phyloP scores from a whole-genome alignment of 2,329 filamentous ascomycete genomes.

The Hymenoscyphus linearis region DNA sequence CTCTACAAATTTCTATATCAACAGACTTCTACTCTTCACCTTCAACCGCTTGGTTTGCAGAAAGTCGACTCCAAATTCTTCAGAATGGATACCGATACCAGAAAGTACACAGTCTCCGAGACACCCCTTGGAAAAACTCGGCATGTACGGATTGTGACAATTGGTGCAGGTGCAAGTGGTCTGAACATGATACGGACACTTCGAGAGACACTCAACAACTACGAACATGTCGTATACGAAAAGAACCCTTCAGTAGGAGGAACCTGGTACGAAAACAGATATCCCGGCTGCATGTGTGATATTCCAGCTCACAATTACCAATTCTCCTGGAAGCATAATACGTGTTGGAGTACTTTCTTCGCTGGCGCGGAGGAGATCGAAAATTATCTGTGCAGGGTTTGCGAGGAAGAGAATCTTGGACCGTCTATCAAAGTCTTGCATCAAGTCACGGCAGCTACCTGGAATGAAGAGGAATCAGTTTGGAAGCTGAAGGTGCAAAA shows the following conservation, averaged over 20 bases:
- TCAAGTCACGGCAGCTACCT: conserved; percentile 34
- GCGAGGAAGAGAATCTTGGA: conserved; percentile 46
- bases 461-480: conserved; percentile 10
- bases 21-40: neutral
- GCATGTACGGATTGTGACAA: conserved; percentile 32
- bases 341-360: conserved; percentile 54
- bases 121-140: conserved; percentile 11
- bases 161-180: conserved; percentile 44
- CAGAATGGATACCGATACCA: neutral
- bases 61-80: neutral
- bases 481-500: conserved; percentile 15
- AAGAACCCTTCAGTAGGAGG: conserved; percentile 52
- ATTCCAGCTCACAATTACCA: conserved; percentile 55
- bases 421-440: conserved; percentile 36
- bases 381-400: conserved; percentile 45
- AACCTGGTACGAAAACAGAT: conserved; percentile 55
- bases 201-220: conserved; percentile 37
- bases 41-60: neutral
- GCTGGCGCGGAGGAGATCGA: conserved; percentile 50
- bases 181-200: conserved; percentile 43
- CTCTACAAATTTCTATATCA: neutral
- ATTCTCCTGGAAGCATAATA: conserved; percentile 56
- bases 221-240: conserved; percentile 47
- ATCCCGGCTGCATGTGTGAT: conserved; percentile 53
- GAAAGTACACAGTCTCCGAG: conserved; percentile 9